phyloP scores from a whole-genome alignment of 2,329 filamentous ascomycete species.

The Plenodomus lindquistii region DNA sequence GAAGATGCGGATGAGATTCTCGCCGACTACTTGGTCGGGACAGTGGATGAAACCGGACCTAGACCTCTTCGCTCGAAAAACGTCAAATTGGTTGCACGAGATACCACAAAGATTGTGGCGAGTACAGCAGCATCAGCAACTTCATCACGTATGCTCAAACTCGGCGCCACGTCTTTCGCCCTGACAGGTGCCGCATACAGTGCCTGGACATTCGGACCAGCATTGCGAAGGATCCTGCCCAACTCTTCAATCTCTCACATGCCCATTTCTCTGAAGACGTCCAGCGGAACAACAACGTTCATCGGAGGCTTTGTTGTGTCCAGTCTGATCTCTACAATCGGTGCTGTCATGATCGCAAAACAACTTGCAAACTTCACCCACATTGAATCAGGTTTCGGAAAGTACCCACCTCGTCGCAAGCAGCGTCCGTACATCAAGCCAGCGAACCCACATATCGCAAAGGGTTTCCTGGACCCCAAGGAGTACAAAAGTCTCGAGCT shows the following conservation, averaged over 20 bases:
- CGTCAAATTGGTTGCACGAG: neutral
- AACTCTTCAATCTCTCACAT: neutral
- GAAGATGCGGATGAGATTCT: constrained; percentile 52
- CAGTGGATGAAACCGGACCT: constrained; percentile 17
- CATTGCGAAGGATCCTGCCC: neutral
- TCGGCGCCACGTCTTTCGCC: neutral
- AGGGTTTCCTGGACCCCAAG: neutral
- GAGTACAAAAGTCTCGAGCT: neutral
- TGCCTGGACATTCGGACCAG: neutral
- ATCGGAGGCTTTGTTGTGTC: constrained; percentile 7
- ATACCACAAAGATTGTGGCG: neutral
- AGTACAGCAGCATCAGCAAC: neutral
- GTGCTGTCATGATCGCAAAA: constrained; percentile 1
- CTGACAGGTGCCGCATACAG: neutral
- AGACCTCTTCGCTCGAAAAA: constrained; percentile 18
- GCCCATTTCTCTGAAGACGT: neutral
- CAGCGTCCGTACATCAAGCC: neutral
- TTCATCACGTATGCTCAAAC: neutral
- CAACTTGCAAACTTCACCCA: constrained; percentile 8
- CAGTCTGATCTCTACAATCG: neutral
- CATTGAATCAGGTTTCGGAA: neutral
- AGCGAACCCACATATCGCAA: neutral
- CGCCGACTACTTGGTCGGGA: constrained; percentile 40
- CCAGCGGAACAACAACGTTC: neutral
- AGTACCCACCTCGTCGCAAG: neutral